Conservation (phyloP, 1,284 basidiomycete genomes). For the Ustanciosporium gigantosporum region DNA sequence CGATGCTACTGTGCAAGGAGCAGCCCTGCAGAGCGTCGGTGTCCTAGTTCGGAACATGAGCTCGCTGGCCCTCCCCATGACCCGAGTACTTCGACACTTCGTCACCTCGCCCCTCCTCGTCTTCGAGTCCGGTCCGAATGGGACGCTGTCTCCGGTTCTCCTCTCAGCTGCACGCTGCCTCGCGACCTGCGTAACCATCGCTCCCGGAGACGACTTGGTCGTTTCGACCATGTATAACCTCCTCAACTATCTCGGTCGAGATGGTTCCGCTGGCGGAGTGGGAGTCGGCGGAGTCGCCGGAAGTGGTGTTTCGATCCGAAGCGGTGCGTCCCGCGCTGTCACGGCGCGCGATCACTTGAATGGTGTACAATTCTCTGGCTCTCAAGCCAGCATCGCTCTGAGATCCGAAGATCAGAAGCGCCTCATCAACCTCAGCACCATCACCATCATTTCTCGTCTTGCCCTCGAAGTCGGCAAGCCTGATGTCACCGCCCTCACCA, state of each 20-base stretch:
- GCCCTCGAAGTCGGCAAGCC: constrained; percentile 50
- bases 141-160: constrained; percentile 74
- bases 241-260: constrained; percentile 85
- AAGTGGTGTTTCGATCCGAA: constrained; percentile 65
- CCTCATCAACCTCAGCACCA: constrained; percentile 83
- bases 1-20: constrained; percentile 80
- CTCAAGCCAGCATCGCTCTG: constrained; percentile 33
- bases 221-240: constrained; percentile 96
- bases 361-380: constrained; percentile 23
- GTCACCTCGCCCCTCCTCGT: constrained; percentile 84
- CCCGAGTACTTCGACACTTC: constrained; percentile 80
- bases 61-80: constrained; percentile 75
- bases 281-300: constrained; percentile 62
- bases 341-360: constrained; percentile 32
- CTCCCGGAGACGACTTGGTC: constrained; percentile 84
- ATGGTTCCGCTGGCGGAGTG: constrained; percentile 62
- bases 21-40: constrained; percentile 78
- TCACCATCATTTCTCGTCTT: constrained; percentile 62
- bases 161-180: constrained; percentile 85
- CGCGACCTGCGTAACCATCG: constrained; percentile 81
- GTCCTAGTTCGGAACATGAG: constrained; percentile 84
- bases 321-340: constrained; percentile 62
- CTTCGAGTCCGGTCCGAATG: constrained; percentile 68
- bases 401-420: constrained; percentile 79
- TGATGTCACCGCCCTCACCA: constrained; percentile 60